Conservation (phyloP, 495 filamentous ascomycete species). For the Podospora pseudoanserina region DNA sequence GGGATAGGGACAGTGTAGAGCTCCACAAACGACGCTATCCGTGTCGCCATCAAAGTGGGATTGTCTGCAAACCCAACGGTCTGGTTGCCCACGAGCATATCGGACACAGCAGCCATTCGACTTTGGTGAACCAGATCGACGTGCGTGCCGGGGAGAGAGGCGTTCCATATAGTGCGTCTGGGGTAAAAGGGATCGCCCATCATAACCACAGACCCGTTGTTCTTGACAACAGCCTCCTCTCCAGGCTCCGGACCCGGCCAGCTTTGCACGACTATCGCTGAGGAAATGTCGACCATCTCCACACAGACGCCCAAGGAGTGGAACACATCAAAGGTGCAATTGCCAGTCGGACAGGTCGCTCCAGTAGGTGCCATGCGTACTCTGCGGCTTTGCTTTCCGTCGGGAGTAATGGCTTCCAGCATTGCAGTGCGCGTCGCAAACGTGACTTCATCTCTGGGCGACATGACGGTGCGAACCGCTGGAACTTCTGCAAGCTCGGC, state of each 20-base stretch:
- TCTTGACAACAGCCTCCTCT: neutral
- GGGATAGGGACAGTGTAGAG: neutral
- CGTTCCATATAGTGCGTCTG: neutral
- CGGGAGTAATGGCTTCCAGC: neutral
- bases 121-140: neutral
- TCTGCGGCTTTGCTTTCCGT: neutral
- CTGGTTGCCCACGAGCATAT: neutral
- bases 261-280: neutral
- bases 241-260: neutral
- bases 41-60: neutral
- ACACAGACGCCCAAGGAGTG: neutral
- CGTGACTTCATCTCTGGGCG: neutral
- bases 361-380: neutral
- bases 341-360: neutral
- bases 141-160: neutral
- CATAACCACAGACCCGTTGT: neutral
- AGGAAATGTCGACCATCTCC: neutral
- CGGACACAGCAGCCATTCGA: neutral
- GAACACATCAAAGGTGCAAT: neutral
- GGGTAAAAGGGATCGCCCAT: neutral
- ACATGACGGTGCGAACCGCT: neutral
- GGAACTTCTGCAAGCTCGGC: neutral
- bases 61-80: neutral
- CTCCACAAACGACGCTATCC: neutral
- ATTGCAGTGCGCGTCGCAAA: neutral